Conservation (phyloP, 176 grass and related monocot genomes). For the Oryza coarctata region DNA sequence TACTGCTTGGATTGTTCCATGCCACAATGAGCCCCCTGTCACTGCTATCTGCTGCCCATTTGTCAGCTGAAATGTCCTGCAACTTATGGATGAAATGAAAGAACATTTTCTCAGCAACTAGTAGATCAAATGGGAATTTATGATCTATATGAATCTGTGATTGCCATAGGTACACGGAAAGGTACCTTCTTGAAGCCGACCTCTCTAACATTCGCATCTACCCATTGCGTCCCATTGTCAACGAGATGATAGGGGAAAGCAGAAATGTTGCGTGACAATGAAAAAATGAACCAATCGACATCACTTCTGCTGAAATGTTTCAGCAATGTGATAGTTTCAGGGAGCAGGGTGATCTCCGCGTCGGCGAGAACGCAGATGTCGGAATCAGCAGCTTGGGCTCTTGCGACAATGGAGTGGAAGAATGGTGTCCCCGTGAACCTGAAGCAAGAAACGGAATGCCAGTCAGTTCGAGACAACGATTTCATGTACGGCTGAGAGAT, state of each 20-base stretch:
- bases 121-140: neutral
- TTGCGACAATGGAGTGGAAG: conserved; percentile 82
- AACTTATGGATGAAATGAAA: conserved; percentile 36
- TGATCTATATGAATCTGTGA: neutral
- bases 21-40: conserved; percentile 56
- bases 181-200: conserved; percentile 50
- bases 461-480: neutral
- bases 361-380: conserved; percentile 68
- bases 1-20: conserved; percentile 59
- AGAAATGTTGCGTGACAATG: conserved; percentile 43
- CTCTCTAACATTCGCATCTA: conserved; percentile 28
- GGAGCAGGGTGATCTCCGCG: conserved; percentile 58
- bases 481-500: neutral
- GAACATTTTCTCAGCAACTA: neutral
- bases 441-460: neutral
- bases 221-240: conserved; percentile 40
- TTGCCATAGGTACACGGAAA: neutral
- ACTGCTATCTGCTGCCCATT: conserved; percentile 24
- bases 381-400: conserved; percentile 50
- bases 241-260: conserved; percentile 43
- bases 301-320: conserved; percentile 35
- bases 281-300: conserved; percentile 68
- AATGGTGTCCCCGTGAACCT: conserved; percentile 81
- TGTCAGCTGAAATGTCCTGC: conserved; percentile 43
- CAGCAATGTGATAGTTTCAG: conserved; percentile 44